Evolutionary conservation across 140 eudicot species (phyloP), one percentile per base, ranked within the genome.

Genomic region (Stevia rebaudiana): DNA sequence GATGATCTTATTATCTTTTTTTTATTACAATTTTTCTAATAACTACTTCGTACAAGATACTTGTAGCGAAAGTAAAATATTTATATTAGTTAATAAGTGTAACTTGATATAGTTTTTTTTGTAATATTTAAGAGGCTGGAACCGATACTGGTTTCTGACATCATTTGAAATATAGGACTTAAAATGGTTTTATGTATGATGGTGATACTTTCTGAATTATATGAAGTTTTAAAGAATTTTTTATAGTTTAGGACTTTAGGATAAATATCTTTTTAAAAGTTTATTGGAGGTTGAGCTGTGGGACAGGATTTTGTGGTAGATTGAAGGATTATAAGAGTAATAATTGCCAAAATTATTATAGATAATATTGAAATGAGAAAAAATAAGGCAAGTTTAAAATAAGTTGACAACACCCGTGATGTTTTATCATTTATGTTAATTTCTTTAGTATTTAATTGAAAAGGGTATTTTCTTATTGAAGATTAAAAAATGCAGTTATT

Each of bases 141-240:
- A 18, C 44, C 36, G 42, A 68, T 42, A 30, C 25, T 63, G 11
- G 5, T 59, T 55, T 55, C 33, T 30, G 35, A 36, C 11, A 12
- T 24, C 33, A 28, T 42, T n/a, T 56, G 22, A 43, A 69, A 18
- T 31, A 16, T 69, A 33, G 74, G 44, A 21, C 28, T 22, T 51
- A 50, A 4, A 30, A 28, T 43, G n/a, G 69, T 46, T 63, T 11
- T 46, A 16, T 63, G 59, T 16, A 51, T 28, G 57, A 28, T 69
- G 56, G 37, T 44, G 50, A 31, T 58, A 57, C 59, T 57, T 44
- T 24, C 50, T 44, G 31, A 69, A 57, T n/a, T n/a, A 31, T 19
- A 19, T 31, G 8, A 30, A 43, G 25, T 67, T 13, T 55, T 41
- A 17, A 13, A 2, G 9, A 19, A 4, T n/a, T n/a, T n/a, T n/a